Base-by-base conservation (phyloP, 2,329 filamentous ascomycete genomes). In the Colletotrichum orchidophilum region DNA sequence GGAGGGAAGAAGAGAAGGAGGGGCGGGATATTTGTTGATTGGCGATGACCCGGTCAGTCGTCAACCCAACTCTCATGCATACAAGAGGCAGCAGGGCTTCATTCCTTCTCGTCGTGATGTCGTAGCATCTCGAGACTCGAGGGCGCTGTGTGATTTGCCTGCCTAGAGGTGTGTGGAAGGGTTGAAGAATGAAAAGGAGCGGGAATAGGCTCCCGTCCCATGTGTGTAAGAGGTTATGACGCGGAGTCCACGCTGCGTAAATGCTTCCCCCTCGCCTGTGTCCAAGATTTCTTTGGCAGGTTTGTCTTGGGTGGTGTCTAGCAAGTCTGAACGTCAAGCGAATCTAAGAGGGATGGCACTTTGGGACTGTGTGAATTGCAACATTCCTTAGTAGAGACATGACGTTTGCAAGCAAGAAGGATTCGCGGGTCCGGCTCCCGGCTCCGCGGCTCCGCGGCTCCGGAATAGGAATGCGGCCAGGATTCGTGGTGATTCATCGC, bases 21-120 rank as follows among this genome's bases (percentile, higher is more conserved):
- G 64, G 52, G 53, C 33, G 55, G 64, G 39, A 63, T 24, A 58
- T 24, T 27, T 15, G 11, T 59, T 21, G 50, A 33, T 70, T 70
- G 68, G 68, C 31, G 26, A 63, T 53, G 57, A 33, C 4, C 42
- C 39, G 24, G 24, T n/a, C 49, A 33, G 21, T 67, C 2, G 13
- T 42, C 50, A 54, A 54, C 49, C 6, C 21, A 3, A 59, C 31
- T 50, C 57, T 54, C 26, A 58, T 26, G 18, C n/a, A n/a, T n/a
- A n/a, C n/a, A n/a, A n/a, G n/a, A n/a, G n/a, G n/a, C n/a, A n/a
- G 39, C 27, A 29, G 9, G 8, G 21, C 7, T 24, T 6, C 35
- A n/a, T n/a, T n/a, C n/a, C n/a, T n/a, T n/a, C 21, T 35, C 0
- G 63, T 58, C 58, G 42, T 52, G 46, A 54, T 49, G 27, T 5